These are phyloP conservation scores for Cylindrodendrum hubeiense DNA, from an alignment of 2,329 filamentous ascomycete genomes.

Conservation along the genomic window DNA sequence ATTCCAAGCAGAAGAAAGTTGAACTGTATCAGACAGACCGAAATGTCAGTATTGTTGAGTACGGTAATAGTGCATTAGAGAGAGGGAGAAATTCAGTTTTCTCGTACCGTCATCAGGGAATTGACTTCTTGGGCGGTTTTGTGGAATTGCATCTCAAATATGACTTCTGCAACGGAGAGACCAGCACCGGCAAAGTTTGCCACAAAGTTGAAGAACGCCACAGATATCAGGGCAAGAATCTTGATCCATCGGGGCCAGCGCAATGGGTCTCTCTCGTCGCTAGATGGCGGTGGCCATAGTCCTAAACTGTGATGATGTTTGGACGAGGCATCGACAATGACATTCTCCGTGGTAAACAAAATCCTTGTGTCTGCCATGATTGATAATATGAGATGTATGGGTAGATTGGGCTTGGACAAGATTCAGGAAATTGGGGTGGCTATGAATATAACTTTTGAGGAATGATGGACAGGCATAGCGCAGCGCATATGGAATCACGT, in stretches of 20 bases:
- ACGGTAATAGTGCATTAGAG: too few relatives aligned
- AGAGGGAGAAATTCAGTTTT: neutral
- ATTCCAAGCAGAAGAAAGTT: slow-evolving; percentile 10
- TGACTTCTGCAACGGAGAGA: neutral
- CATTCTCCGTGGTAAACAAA: neutral
- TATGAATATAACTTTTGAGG: neutral
- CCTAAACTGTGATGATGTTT: neutral
- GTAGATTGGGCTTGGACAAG: neutral
- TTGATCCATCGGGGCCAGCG: slow-evolving; percentile 8
- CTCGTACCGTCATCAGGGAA: slow-evolving; percentile 7
- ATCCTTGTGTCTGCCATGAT: neutral
- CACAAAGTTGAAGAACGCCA: slow-evolving; percentile 10
- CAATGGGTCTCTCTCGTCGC: neutral
- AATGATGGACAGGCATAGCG: neutral
- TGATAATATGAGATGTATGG: neutral
- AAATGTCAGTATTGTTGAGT: neutral
- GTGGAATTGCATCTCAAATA: slow-evolving; percentile 2
- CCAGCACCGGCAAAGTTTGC: slow-evolving; percentile 10
- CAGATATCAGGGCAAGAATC: neutral
- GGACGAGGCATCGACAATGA: neutral
- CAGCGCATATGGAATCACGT: too few relatives aligned
- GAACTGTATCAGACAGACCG: neutral
- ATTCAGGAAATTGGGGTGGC: neutral
- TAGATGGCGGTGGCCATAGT: slow-evolving; percentile 6
- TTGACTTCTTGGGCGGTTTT: slow-evolving; percentile 4